A percentile compares a stretch with the other conserved stretches of the same genome.
phyloP scores from a whole-genome alignment of 768 basidiomycete species.

The Podaxis pistillaris region DNA sequence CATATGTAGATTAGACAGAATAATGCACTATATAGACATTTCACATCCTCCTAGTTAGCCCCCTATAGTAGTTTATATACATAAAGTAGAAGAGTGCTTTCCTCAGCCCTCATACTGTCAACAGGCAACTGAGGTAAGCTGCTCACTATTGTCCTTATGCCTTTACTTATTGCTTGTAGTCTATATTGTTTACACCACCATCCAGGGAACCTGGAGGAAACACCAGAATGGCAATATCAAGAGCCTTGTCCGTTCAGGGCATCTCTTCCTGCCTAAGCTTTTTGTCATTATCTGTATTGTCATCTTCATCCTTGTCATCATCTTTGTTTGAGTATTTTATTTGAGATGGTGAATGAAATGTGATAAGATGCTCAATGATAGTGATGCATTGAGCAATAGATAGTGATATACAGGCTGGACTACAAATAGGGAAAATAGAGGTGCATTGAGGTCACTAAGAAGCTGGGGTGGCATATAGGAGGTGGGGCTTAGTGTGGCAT shows the following conservation, averaged over 20 bases:
- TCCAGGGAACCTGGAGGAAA: slow-evolving; percentile 67
- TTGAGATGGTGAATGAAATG: slow-evolving; percentile 20
- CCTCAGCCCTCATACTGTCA: too few species aligned
- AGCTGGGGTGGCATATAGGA: slow-evolving; percentile 30
- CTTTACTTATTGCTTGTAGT: too few species aligned
- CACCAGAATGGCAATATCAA: slow-evolving; percentile 69
- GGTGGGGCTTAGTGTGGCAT: slow-evolving; percentile 46
- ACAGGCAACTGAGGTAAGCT: too few species aligned
- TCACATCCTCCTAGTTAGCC: too few species aligned
- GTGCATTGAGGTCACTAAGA: slow-evolving; percentile 17
- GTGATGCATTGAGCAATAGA: slow-evolving; percentile 33
- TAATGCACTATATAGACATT: too few species aligned
- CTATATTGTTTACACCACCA: too few species aligned
- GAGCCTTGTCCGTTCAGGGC: slow-evolving; percentile 20
- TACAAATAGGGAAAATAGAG: slow-evolving; percentile 14
- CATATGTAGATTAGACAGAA: too few species aligned
- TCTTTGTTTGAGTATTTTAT: neutral
- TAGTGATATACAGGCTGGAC: slow-evolving; percentile 5
- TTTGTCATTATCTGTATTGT: neutral
- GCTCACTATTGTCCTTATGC: too few species aligned
- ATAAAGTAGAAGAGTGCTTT: too few species aligned
- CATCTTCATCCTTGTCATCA: slow-evolving; percentile 2
- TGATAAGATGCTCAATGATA: slow-evolving; percentile 35
- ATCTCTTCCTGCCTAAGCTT: slow-evolving; percentile 22
- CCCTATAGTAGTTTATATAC: too few species aligned